Evolutionary conservation across 192 early-diverging fungal genomes (phyloP).

Genomic region (Coemansia asiatica): DNA sequence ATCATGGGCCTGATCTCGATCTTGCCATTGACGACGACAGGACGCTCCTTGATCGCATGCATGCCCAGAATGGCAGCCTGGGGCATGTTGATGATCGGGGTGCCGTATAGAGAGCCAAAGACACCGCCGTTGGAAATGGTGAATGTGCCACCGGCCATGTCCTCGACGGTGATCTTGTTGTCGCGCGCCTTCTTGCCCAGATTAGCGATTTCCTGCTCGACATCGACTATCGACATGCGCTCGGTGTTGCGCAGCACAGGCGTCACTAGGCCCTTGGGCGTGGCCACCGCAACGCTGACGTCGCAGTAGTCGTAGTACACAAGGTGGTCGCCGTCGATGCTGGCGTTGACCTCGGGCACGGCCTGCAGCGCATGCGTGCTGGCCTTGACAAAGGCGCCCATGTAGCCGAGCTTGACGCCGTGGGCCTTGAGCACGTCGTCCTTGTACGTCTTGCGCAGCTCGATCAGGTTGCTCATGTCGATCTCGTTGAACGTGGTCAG

Average conservation of each 20-base stretch:
- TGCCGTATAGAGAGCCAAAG: slow-evolving; percentile 95
- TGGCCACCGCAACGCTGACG: slow-evolving; percentile 93
- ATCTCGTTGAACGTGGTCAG: slow-evolving; percentile 99
- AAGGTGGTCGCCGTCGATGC: slow-evolving; percentile 88
- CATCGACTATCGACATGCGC: slow-evolving; percentile 78
- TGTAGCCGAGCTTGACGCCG: slow-evolving; percentile 96
- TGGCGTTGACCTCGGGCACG: slow-evolving; percentile 91
- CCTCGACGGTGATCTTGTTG: slow-evolving; percentile 95
- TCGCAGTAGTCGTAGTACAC: slow-evolving; percentile 96
- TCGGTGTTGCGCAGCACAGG: slow-evolving; percentile 94
- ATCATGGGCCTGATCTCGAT: slow-evolving; percentile 90
- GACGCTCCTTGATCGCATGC: slow-evolving; percentile 97
- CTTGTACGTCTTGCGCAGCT: slow-evolving; percentile 91
- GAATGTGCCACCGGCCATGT: slow-evolving; percentile 97
- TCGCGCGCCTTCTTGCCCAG: slow-evolving; percentile 88
- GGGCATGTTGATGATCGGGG: slow-evolving; percentile 98
- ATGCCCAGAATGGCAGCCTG: slow-evolving; percentile 97
- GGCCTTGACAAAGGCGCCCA: slow-evolving; percentile 97
- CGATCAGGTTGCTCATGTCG: slow-evolving; percentile 95
- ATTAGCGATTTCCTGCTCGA: slow-evolving; percentile 88
- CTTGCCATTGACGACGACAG: slow-evolving; percentile 92
- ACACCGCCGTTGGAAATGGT: slow-evolving; percentile 99
- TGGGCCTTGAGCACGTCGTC: slow-evolving; percentile 91
- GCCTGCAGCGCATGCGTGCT: slow-evolving; percentile 80
- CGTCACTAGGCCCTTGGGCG: slow-evolving; percentile 98